Base-by-base conservation (phyloP, 352 stramenopile genomes). In the Phytophthora pini region DNA sequence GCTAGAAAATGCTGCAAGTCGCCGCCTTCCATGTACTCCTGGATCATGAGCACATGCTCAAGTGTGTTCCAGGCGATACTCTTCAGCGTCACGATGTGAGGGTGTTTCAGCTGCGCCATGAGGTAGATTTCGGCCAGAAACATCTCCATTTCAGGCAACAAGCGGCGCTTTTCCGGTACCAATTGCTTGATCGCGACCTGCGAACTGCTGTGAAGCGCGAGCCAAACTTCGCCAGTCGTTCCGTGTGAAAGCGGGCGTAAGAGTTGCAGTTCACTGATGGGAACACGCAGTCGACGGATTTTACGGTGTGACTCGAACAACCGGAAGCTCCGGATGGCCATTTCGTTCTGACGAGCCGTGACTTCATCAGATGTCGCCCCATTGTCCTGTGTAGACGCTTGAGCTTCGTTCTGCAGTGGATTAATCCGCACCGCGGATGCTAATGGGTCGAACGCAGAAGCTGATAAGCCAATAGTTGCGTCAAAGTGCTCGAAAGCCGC, bases 111-210 rank as follows among this genome's bases (percentile, higher is more conserved):
- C 54, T 89, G 80, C 8, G 77, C 76, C 50, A 93, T 72, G 62
- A 94, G 71, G 60, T 92, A 92, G 34, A 91, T 81, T 40, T 95
- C 84, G 20, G 74, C 81, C 7, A 90, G 76, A 57, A 94, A 92
- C 61, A 87, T 80, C 64, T 89, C 79, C 52, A 89, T 90, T 41
- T 87, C 77, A n/a, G 73, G 82, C 8, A 88, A 45, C 12, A 84
- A 56, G 12, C 78, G 71, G 13, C 83, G 73, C 46, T 89, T 87
- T 40, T 71, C 65, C 8, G 76, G 61, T 13, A 86, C 43, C 45
- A 94, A 56, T 64, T 93, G 83, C 65, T 93, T 94, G 11, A 93
- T 72, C 0, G 82, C 87, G 0, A 92, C 81, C 11, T 82, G 67
- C 2, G 67, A 57, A 11, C 71, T 70, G n/a, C 58, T 62, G 22